Conservation (phyloP, 2,329 filamentous ascomycete genomes). For the Colletotrichum somersetense region DNA sequence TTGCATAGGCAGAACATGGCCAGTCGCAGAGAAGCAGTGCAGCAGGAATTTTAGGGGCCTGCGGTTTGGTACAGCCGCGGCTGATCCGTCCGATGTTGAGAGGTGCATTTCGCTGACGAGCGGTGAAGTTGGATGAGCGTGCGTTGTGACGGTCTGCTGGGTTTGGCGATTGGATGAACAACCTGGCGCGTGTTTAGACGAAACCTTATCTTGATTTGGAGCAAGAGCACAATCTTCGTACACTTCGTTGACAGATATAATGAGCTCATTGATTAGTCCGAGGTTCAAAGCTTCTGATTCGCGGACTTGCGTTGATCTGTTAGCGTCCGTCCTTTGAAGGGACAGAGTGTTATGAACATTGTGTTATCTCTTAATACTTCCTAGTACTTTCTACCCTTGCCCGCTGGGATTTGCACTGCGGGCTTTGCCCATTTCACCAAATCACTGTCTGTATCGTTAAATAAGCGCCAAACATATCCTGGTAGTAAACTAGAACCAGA, state of each 20-base stretch:
- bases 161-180: slow-evolving; percentile 32
- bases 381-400: too few species aligned
- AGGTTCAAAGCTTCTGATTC: slow-evolving; percentile 30
- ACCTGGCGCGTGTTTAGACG: slow-evolving; percentile 6
- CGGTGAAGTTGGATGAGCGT: background rate
- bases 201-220: background rate
- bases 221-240: background rate
- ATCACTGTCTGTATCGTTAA: too few species aligned
- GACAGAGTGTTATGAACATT: too few species aligned
- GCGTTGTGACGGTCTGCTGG: slow-evolving; percentile 8
- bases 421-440: too few species aligned
- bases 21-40: slow-evolving; percentile 55
- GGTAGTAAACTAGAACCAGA: too few species aligned
- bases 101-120: slow-evolving; percentile 22
- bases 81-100: slow-evolving; percentile 13
- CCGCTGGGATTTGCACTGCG: too few species aligned
- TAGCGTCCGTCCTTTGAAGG: too few species aligned
- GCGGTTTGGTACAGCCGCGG: background rate
- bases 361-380: too few species aligned
- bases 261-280: slow-evolving; percentile 17
- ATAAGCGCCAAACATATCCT: too few species aligned
- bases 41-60: slow-evolving; percentile 52
- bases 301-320: background rate
- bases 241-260: slow-evolving; percentile 15
- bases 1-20: slow-evolving; percentile 56